Base-by-base conservation (phyloP, 225 moss, liverwort and hornwort species). In the Bryum argenteum region DNA sequence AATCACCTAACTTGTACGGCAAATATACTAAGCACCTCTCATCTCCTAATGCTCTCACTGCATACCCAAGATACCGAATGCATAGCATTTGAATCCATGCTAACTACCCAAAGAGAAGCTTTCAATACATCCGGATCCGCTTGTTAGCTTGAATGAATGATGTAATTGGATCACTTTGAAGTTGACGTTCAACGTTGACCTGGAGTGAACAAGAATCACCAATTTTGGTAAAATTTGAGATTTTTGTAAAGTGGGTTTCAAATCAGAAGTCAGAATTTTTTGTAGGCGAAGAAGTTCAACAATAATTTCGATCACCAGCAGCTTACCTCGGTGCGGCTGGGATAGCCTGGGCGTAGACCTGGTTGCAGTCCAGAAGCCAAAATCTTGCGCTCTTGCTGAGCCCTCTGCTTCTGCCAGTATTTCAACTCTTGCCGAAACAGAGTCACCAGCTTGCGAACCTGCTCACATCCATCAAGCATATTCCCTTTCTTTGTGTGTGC, bases 361-460 rank as follows among this genome's bases (percentile, higher is more conserved):
- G 77, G 77, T 15, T 77, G 69, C 64, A 77, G 69, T 22, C 81
- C 62, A 63, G 72, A 81, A n/a, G 75, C 8, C 7, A 80, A 18
- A 40, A 75, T 71, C 47, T 81, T 77, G 64, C 39, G 75, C 37
- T 81, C 75, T 65, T 81, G 67, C 64, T 75, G 67, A 38, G 65
- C 69, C 60, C 69, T 72, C 16, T 75, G 81, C 12, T 58, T 81
- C 56, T 75, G 23, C 81, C 78, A 78, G 45, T 72, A 69, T 72
- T 75, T 78, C 37, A 75, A 7, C 19, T 85, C 81, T 81, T 81
- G 74, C 52, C 33, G 47, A 15, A 85, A 85, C 0, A 81, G 50
- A 54, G 72, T 68, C 17, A 78, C 50, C 1, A 78, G 17, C 73
- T 78, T 85, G 8, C 26, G 65, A 11, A 85, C 84, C 78, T 81